Evolutionary conservation across 2,329 filamentous ascomycete genomes (phyloP).

Genomic region (Microcera coccophila): DNA sequence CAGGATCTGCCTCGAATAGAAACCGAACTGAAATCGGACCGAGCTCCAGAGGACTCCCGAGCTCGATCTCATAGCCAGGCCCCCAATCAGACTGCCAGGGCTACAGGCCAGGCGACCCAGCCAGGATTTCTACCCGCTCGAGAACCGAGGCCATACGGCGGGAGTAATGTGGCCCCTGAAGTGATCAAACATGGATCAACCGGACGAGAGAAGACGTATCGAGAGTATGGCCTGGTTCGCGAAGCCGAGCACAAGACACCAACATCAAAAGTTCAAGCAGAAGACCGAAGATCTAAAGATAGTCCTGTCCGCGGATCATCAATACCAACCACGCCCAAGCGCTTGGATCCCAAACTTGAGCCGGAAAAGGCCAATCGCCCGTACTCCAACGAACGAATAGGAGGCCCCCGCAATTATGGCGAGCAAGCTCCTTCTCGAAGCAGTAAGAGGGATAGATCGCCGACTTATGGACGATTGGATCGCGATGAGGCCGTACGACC

Average conservation of each 20-base stretch:
- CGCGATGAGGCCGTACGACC: conserved; percentile 17
- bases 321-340: conserved; percentile 27
- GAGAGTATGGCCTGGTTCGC: conserved; percentile 24
- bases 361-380: conserved; percentile 25
- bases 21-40: conserved; percentile 35
- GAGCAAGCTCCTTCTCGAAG: conserved; percentile 26
- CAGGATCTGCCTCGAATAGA: conserved; percentile 44
- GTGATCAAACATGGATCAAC: conserved; percentile 39
- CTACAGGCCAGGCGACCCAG: conserved; percentile 27
- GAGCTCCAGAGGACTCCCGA: conserved; percentile 30
- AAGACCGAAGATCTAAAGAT: conserved; percentile 26
- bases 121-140: conserved; percentile 31
- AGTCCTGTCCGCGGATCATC: conserved; percentile 23
- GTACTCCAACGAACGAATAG: conserved; percentile 31
- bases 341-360: conserved; percentile 26
- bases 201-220: conserved; percentile 43
- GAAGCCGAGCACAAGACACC: conserved; percentile 21
- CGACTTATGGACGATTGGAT: conserved; percentile 23
- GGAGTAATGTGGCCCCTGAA: conserved; percentile 40
- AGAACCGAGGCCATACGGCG: conserved; percentile 27
- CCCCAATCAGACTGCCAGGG: too few species aligned
- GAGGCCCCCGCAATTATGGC: conserved; percentile 25
- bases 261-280: conserved; percentile 30
- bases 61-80: conserved; percentile 39
- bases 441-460: conserved; percentile 32